Percentiles rank a stretch among this genome's conserved stretches.
phyloP scores from a whole-genome alignment of 2,329 filamentous ascomycete species.

The Cladophialophora immunda region DNA sequence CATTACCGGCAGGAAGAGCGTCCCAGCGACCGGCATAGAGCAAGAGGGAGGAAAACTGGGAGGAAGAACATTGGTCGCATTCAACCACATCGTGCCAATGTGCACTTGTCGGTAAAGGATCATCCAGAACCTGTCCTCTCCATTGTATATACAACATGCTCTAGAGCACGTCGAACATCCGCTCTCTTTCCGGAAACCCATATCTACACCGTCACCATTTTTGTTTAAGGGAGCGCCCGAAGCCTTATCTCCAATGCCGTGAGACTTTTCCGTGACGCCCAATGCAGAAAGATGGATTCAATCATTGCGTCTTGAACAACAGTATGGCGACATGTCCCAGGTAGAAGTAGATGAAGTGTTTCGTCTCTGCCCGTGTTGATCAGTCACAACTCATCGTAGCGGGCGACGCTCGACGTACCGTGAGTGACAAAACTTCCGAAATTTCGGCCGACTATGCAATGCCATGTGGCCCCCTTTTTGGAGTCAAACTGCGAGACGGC shows the following conservation, averaged over 20 bases:
- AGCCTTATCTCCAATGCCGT: constrained; percentile 1
- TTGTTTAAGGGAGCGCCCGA: background rate
- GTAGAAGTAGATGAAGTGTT: constrained; percentile 99
- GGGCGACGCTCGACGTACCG: constrained; percentile 64
- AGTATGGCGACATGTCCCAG: constrained; percentile 97
- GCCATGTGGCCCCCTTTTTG: constrained; percentile 97
- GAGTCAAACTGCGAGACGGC: constrained; percentile 78
- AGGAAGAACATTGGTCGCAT: background rate
- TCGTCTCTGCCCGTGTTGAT: constrained; percentile 75
- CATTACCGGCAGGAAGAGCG: background rate
- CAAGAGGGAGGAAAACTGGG: background rate
- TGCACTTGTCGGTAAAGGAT: background rate
- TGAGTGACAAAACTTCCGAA: constrained; percentile 99
- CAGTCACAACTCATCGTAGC: background rate
- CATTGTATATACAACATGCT: background rate
- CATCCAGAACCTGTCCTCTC: background rate
- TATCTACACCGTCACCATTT: background rate
- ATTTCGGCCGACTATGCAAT: constrained; percentile 98
- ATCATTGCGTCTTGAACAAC: constrained; percentile 95
- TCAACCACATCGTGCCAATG: background rate
- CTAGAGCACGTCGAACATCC: background rate
- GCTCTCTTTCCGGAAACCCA: background rate
- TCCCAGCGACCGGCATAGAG: background rate
- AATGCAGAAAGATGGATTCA: background rate
- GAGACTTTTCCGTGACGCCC: constrained; percentile 3